phyloP scores from a whole-genome alignment of 345 rosid genomes.

The Pistacia atlantica region DNA sequence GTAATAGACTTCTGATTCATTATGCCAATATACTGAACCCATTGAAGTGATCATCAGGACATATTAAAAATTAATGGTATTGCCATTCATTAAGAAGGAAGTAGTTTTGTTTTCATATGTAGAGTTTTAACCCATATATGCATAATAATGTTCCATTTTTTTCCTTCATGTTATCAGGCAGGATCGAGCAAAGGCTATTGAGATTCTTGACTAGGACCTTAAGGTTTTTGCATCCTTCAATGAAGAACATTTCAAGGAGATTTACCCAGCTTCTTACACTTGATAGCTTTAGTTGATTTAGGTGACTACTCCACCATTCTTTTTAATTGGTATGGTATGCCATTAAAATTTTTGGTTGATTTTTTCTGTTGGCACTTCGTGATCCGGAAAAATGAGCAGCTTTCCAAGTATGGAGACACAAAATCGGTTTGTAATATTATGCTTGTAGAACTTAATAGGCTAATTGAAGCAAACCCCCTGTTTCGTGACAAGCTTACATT shows the following conservation, averaged over 20 bases:
- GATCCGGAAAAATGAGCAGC: slow-evolving; percentile 78
- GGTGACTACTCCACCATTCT: slow-evolving; percentile 10
- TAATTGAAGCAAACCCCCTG: slow-evolving; percentile 79
- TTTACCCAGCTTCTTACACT: slow-evolving; percentile 72
- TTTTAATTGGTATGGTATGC: slow-evolving; percentile 1
- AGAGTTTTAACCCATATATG: too few relatives aligned
- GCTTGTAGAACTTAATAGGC: slow-evolving; percentile 69
- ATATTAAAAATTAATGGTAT: too few relatives aligned
- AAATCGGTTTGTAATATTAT: slow-evolving; percentile 70
- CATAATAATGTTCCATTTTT: too few relatives aligned
- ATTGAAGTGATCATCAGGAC: too few relatives aligned
- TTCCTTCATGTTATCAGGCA: slow-evolving; percentile 44
- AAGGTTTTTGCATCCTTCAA: slow-evolving; percentile 71
- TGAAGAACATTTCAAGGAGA: slow-evolving; percentile 78
- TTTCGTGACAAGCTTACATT: slow-evolving; percentile 73
- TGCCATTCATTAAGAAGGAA: too few relatives aligned
- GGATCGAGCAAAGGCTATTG: slow-evolving; percentile 80
- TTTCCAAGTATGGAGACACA: slow-evolving; percentile 81
- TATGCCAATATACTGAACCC: too few relatives aligned
- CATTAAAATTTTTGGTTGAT: slow-evolving; percentile 14
- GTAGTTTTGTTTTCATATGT: too few relatives aligned
- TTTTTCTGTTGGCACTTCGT: slow-evolving; percentile 8
- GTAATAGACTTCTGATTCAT: too few relatives aligned
- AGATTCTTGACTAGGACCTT: slow-evolving; percentile 78
- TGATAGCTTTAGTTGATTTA: slow-evolving; percentile 66